These are phyloP conservation scores for Asterella californica DNA, from an alignment of 225 moss, liverwort and hornwort species.

Conservation along the genomic window DNA sequence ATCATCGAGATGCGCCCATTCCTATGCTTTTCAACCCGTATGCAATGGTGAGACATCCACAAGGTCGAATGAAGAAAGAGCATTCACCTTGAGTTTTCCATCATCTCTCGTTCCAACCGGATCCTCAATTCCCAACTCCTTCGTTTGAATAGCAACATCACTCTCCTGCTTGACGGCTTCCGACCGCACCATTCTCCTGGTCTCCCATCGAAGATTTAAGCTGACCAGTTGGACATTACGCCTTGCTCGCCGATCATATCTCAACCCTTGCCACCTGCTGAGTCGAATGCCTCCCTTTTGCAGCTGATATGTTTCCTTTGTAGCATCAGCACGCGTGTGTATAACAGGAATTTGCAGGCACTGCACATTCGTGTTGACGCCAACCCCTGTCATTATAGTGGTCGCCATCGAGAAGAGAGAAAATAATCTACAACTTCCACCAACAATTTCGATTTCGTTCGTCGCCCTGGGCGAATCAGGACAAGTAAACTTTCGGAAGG, in stretches of 20 bases:
- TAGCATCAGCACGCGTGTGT: background rate
- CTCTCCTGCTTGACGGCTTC: conserved; percentile 10
- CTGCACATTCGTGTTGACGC: background rate
- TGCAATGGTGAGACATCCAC: background rate
- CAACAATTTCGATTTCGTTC: background rate
- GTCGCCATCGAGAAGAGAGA: no score
- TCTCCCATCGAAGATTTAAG: background rate
- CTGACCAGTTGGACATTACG: background rate
- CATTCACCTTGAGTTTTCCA: background rate
- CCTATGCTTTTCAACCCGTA: background rate
- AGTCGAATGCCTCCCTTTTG: background rate
- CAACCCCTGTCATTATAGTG: conserved; percentile 4
- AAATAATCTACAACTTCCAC: background rate
- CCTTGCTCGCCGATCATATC: background rate
- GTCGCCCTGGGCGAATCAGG: background rate
- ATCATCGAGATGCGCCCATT: background rate
- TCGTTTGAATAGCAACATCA: background rate
- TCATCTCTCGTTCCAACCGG: no score
- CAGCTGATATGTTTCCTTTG: background rate
- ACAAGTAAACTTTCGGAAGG: background rate
- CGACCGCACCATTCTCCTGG: background rate
- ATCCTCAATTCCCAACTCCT: background rate
- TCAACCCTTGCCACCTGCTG: conserved; percentile 1
- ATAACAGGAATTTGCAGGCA: background rate
- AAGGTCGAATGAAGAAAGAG: background rate